Evolutionary conservation across 805 yeast genomes (phyloP).

Genomic region (Kodamaea jinghongensis): DNA sequence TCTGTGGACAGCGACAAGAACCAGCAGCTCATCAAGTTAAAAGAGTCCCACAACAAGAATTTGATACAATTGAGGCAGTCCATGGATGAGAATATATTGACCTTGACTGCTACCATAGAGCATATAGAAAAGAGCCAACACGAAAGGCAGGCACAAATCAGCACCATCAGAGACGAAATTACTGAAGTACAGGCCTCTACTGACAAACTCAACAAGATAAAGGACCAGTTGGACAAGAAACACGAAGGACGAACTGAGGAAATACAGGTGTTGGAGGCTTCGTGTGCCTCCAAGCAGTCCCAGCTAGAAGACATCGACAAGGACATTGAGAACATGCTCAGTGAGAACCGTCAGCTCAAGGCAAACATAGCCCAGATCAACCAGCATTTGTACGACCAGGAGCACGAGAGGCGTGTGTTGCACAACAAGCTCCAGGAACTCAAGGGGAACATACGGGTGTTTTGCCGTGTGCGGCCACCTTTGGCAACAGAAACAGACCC

Average conservation of each 20-base stretch:
- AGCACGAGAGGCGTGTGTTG: conserved; percentile 54
- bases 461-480: conserved; percentile 78
- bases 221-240: conserved; percentile 7
- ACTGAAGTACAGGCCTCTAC: conserved; percentile 9
- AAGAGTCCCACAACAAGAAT: conserved; percentile 24
- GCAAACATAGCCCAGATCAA: conserved; percentile 14
- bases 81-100: conserved; percentile 17
- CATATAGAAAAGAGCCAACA: conserved; percentile 7
- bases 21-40: conserved; percentile 21
- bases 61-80: conserved; percentile 13
- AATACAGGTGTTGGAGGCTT: conserved; percentile 14
- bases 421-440: conserved; percentile 80
- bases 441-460: conserved; percentile 90
- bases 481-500: conserved; percentile 15
- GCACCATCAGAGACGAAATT: too few relatives aligned
- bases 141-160: conserved; percentile 4
- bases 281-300: conserved; percentile 10
- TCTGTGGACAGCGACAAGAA: conserved; percentile 19
- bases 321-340: conserved; percentile 6
- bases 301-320: conserved; percentile 10
- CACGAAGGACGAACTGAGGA: conserved; percentile 15
- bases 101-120: conserved; percentile 12
- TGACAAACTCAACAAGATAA: neutral
- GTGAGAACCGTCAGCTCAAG: conserved; percentile 8
- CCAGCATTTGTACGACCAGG: conserved; percentile 45